phyloP scores from a whole-genome alignment of 1,139 yeast species.

The Meyerozyma athensensis region DNA sequence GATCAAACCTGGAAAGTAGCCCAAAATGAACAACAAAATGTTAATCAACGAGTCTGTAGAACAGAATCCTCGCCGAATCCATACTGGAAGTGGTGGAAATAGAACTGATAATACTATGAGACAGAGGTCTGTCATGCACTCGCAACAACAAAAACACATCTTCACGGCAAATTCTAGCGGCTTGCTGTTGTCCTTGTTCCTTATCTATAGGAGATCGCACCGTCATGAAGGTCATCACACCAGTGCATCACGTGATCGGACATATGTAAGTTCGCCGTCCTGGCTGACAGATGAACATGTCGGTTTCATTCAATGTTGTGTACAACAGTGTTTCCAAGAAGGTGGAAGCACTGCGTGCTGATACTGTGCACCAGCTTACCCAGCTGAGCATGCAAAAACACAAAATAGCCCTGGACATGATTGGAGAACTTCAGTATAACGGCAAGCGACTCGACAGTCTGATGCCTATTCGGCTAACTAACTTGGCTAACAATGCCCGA shows the following conservation, averaged over 20 bases:
- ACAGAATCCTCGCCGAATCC: constrained; percentile 63
- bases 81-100: constrained; percentile 70
- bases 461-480: constrained; percentile 31
- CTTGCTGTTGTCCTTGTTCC: background rate
- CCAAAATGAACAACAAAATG: constrained; percentile 52
- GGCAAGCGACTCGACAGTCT: constrained; percentile 29
- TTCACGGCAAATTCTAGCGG: background rate
- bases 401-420: constrained; percentile 15
- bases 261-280: background rate
- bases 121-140: constrained; percentile 38
- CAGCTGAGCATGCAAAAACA: constrained; percentile 24
- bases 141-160: constrained; percentile 3
- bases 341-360: constrained; percentile 18
- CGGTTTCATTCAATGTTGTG: constrained; percentile 21
- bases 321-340: constrained; percentile 21
- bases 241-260: constrained; percentile 5
- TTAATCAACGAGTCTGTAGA: constrained; percentile 59
- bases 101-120: constrained; percentile 57
- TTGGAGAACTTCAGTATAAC: constrained; percentile 26
- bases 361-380: constrained; percentile 28
- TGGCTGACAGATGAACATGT: background rate
- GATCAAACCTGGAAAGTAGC: constrained; percentile 65
- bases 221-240: background rate
- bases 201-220: background rate
- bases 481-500: constrained; percentile 29